These are phyloP conservation scores for Eutrema japonicum DNA, from an alignment of 345 rosid genomes.

Conservation along the genomic window DNA sequence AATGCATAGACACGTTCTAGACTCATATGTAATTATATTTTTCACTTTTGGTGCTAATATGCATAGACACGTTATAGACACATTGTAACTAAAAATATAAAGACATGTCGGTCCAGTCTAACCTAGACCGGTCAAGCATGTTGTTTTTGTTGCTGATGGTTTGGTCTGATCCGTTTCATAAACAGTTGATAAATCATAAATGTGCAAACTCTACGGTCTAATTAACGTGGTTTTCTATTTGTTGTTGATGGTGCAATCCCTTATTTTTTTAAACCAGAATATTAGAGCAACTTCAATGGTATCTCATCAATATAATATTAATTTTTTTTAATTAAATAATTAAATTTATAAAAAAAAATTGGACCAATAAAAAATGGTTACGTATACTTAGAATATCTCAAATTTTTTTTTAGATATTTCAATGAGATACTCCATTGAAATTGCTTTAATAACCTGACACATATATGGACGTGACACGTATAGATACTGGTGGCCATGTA, in stretches of 20 bases:
- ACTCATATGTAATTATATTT: neutral
- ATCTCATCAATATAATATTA: no score
- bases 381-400: no score
- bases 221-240: neutral
- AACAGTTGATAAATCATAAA: constrained; percentile 5
- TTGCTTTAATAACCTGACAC: no score
- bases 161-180: neutral
- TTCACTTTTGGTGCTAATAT: constrained; percentile 9
- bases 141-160: neutral
- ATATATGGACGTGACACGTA: neutral
- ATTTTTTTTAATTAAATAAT: no score
- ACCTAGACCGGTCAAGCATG: neutral
- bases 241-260: neutral
- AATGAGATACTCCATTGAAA: no score
- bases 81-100: neutral
- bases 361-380: no score
- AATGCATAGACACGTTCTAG: neutral
- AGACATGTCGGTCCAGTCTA: constrained; percentile 14
- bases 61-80: neutral
- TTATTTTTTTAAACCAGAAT: neutral
- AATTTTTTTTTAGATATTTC: no score
- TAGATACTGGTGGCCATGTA: constrained; percentile 5
- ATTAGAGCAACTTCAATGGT: no score
- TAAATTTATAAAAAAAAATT: no score
- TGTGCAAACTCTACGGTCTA: constrained; percentile 5